Base-by-base conservation (phyloP, 306 rosid genomes). In the Pterocarpus santalinus region DNA sequence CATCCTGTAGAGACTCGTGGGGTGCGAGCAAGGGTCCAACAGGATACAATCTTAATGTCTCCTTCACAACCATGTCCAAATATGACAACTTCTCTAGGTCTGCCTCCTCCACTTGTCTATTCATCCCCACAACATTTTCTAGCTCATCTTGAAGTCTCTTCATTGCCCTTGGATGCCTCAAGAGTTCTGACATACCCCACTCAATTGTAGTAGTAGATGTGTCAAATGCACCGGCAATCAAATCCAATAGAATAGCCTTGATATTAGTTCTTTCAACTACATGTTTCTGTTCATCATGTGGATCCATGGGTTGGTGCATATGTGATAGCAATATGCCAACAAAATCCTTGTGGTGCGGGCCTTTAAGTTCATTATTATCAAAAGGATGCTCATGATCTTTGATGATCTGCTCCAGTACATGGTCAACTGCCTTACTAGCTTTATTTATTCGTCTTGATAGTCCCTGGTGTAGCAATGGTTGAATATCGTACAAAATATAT, bases 21-120 rank as follows among this genome's bases (percentile, higher is more conserved):
- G 88, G 83, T 14, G 82, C 0, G 1, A 81, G 5, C 11, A 86
- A 47, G 5, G 76, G 75, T 16, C 16, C 85, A 4, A 65, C 69
- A 0, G 89, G 89, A 15, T 86, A 69, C 10, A 85, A 69, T 16
- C 90, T 72, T 0, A 83, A 30, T 5, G 76, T 81, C 55, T 86
- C 90, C 32, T 86, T 88, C 1, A 89, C 44, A 1, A 89, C 85
- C 88, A 84, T 85, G 8, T 60, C 65, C 36, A 89, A 60, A 41
- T 80, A 87, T 8, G 7, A 12, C 16, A 89, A n/a, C 1, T 81
- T 81, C 3, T 63, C 36, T 5, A 89, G 62, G 28, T 87, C 88
- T 3, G 0, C 8, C 46, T 89, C 90, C 8, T 85, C 81, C 9
- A 90, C 88, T 64, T 30, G 30, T 43, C 43, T 73, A 7, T 75